Evolutionary conservation across 2,329 filamentous ascomycete genomes (phyloP).

Genomic region (Xylariomycetidae sp.): DNA sequence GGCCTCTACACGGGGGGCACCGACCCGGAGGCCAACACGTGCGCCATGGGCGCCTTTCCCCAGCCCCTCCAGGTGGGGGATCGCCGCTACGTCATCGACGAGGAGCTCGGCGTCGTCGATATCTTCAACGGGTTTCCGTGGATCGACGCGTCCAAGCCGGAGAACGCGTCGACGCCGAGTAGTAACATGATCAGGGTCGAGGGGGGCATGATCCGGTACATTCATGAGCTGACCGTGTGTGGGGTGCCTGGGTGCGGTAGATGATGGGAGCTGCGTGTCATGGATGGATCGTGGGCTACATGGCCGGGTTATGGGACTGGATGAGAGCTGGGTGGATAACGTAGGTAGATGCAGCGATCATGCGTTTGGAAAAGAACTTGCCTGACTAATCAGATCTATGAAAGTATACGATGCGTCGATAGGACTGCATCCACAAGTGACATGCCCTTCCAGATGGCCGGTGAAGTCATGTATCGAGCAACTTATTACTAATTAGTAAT

Average conservation of each 20-base stretch:
- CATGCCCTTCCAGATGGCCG: too few relatives aligned
- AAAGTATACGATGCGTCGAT: too few relatives aligned
- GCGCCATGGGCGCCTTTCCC: constrained; percentile 24
- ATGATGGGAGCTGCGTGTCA: too few relatives aligned
- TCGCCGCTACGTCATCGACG: constrained; percentile 27
- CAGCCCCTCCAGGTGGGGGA: constrained; percentile 19
- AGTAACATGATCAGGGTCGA: constrained; percentile 27
- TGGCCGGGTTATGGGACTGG: too few relatives aligned
- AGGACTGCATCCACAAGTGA: too few relatives aligned
- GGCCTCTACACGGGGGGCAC: constrained; percentile 21
- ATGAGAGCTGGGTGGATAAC: too few relatives aligned
- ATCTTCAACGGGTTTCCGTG: constrained; percentile 28
- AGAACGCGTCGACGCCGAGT: constrained; percentile 19
- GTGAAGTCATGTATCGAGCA: too few relatives aligned
- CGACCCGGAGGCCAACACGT: constrained; percentile 19
- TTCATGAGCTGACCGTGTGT: constrained; percentile 24
- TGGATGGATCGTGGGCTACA: too few relatives aligned
- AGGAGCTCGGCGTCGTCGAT: constrained; percentile 23
- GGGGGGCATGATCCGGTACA: constrained; percentile 24
- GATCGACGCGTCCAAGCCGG: constrained; percentile 17
- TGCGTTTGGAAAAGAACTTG: too few relatives aligned
- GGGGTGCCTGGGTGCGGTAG: constrained; percentile 18
- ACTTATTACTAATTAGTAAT: too few relatives aligned
- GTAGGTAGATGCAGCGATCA: too few relatives aligned
- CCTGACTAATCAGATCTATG: too few relatives aligned